phyloP scores from a whole-genome alignment of 257 asterid genomes.

The Fraxinus quadrangulata region DNA sequence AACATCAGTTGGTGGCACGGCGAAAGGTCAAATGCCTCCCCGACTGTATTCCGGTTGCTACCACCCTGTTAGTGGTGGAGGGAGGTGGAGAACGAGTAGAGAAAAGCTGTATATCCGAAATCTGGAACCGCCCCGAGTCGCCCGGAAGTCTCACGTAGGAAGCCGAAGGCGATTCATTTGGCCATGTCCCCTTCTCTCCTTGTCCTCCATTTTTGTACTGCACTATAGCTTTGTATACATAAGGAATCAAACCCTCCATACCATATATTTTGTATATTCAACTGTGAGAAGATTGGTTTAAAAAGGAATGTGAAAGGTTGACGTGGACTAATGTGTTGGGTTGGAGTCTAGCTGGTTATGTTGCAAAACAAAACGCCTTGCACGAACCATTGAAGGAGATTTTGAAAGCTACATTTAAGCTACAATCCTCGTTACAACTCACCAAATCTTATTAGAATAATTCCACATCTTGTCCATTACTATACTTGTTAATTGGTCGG shows the following conservation, averaged over 20 bases:
- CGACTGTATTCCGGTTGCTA: slow-evolving; percentile 19
- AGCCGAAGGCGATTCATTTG: slow-evolving; percentile 38
- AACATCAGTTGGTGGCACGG: neutral
- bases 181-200: slow-evolving; percentile 27
- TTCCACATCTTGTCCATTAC: neutral
- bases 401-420: slow-evolving; percentile 30
- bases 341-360: slow-evolving; percentile 28
- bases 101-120: slow-evolving; percentile 31
- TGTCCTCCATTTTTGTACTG: slow-evolving; percentile 38
- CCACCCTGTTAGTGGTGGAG: slow-evolving; percentile 11
- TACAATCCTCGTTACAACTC: slow-evolving; percentile 30
- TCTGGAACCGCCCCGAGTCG: slow-evolving; percentile 34
- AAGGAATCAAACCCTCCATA: slow-evolving; percentile 56
- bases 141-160: slow-evolving; percentile 43
- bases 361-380: neutral
- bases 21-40: slow-evolving; percentile 3
- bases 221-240: slow-evolving; percentile 41
- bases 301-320: neutral
- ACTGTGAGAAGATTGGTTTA: neutral
- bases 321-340: slow-evolving; percentile 2
- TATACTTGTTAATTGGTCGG: neutral
- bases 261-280: neutral
- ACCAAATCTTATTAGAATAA: slow-evolving; percentile 31
- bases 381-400: slow-evolving; percentile 10
- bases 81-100: slow-evolving; percentile 27